These are phyloP conservation scores for Trichoderma citrinoviride DNA, from an alignment of 2,329 filamentous ascomycete species.

Conservation along the genomic window DNA sequence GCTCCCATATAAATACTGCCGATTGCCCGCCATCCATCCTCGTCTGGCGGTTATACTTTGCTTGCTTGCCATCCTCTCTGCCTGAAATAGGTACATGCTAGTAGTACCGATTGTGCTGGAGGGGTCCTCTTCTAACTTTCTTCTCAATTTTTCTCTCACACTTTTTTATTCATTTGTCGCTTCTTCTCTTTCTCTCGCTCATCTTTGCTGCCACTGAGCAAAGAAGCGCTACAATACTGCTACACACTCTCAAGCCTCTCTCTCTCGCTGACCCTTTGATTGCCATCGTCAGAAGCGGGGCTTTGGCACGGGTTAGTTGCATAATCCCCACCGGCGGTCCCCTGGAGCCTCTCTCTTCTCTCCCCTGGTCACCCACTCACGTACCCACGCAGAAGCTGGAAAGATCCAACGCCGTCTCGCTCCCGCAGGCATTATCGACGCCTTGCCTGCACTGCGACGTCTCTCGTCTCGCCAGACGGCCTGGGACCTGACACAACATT, in stretches of 20 bases:
- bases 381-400: slow-evolving; percentile 21
- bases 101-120: too few species aligned
- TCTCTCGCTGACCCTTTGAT: slow-evolving; percentile 7
- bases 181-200: background rate
- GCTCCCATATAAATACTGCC: too few species aligned
- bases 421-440: slow-evolving; percentile 25
- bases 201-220: too few species aligned
- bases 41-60: too few species aligned
- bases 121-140: too few species aligned
- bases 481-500: slow-evolving; percentile 23
- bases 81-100: too few species aligned
- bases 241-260: background rate
- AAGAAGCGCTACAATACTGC: background rate
- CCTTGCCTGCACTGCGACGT: slow-evolving; percentile 26
- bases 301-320: slow-evolving; percentile 16
- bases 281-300: slow-evolving; percentile 21
- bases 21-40: too few species aligned
- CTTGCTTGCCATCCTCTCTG: too few species aligned
- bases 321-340: slow-evolving; percentile 19
- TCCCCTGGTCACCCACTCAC: slow-evolving; percentile 20
- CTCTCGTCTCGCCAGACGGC: slow-evolving; percentile 16
- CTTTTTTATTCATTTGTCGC: background rate
- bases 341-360: slow-evolving; percentile 10
- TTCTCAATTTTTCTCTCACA: too few species aligned
- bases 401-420: slow-evolving; percentile 26